phyloP scores from a whole-genome alignment of 2,329 filamentous ascomycete species.

The Penicillium brevicompactum region DNA sequence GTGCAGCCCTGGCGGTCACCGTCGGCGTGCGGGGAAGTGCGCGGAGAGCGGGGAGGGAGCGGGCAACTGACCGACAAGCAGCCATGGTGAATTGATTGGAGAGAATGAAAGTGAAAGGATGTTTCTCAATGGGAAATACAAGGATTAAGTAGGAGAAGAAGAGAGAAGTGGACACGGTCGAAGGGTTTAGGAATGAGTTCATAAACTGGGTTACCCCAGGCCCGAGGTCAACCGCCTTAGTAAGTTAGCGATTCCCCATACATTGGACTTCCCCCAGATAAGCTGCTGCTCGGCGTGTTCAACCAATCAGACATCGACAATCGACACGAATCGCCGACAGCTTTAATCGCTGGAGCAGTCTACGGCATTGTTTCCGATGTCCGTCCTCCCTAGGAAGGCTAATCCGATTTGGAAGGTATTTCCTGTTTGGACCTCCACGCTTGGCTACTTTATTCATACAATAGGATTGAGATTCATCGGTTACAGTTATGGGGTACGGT shows the following conservation, averaged over 20 bases:
- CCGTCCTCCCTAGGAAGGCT: background rate
- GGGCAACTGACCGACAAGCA: conserved; percentile 39
- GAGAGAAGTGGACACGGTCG: background rate
- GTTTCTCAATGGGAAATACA: background rate
- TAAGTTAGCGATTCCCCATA: conserved; percentile 15
- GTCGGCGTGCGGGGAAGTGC: conserved; percentile 38
- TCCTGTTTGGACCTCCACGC: background rate
- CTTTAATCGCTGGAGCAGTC: background rate
- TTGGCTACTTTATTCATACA: background rate
- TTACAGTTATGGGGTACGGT: background rate
- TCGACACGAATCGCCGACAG: conserved; percentile 14
- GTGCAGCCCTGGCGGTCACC: conserved; percentile 29
- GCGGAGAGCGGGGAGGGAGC: conserved; percentile 43
- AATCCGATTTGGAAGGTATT: background rate
- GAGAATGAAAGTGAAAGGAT: background rate
- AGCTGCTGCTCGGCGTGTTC: conserved; percentile 18
- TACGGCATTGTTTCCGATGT: background rate
- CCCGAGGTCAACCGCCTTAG: conserved; percentile 25
- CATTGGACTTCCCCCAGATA: conserved; percentile 16
- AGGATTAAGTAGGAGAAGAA: conserved; percentile 5
- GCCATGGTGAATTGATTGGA: conserved; percentile 33
- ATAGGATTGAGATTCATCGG: background rate
- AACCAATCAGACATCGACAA: conserved; percentile 14
- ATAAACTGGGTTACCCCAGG: conserved; percentile 18
- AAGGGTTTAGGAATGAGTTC: conserved; percentile 11